Base-by-base conservation (phyloP, 495 filamentous ascomycete species). In the Aspergillus hancockii region DNA sequence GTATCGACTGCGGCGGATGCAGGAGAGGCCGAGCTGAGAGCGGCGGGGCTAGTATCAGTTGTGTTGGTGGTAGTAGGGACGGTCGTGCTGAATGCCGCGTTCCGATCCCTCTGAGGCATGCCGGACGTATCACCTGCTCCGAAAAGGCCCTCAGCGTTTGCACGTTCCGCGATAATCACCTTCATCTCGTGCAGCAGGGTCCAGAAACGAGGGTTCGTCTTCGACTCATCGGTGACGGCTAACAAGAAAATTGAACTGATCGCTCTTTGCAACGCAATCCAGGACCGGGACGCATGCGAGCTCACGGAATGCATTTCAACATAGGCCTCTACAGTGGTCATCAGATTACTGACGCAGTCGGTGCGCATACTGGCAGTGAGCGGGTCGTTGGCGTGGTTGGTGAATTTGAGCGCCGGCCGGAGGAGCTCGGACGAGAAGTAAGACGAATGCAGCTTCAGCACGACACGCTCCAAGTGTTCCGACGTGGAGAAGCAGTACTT, bases 381-480 rank as follows among this genome's bases (percentile, higher is more conserved):
- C 18, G 79, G 71, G 28, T 78, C 70, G 30, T 67, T 64, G 12
- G 69, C 28, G 45, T 75, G 69, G 49, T 56, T 59, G 25, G 63
- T 43, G 12, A 68, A 58, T 54, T 81, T 83, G 60, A 87, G 76
- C 47, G 83, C 78, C 52, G 82, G 82, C 40, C 83, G 80, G 66
- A 81, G 85, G 55, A 87, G 79, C 65, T 85, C 83, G 13, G 84
- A 85, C 13, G 77, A 73, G 54, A 84, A 78, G 66, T 85, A 87
- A 4, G 82, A 84, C 4, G 78, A 75, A 63, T 85, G 83, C 10
- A 87, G 69, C 63, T 84, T 84, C 0, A 86, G 63, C 0, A 79
- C 79, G 50, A 83, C 78, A 43, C 82, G 75, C 65, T 87, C 81
- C 0, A 86, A 66, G 51, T 81, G 82, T 43, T 86, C 73, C 4